A percentile compares a stretch with the other conserved stretches of the same genome.
Conservation (phyloP, 2,329 filamentous ascomycete species). For the Beauveria scarabaeidicola region DNA sequence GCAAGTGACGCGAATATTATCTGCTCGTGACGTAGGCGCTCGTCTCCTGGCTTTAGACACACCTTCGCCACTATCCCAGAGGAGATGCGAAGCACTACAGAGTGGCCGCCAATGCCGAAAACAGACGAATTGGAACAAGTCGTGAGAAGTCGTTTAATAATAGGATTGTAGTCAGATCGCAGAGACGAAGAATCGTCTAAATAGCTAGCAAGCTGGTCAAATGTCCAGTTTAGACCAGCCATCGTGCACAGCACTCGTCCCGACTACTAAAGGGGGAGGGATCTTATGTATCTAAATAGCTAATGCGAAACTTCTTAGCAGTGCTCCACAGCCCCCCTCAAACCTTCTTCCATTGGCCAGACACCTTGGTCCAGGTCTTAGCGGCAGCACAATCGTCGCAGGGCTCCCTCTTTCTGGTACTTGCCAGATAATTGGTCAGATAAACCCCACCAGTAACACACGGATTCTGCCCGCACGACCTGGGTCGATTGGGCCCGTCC, state of each 20-base stretch:
- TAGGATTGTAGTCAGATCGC: conserved; percentile 10
- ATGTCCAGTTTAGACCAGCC: conserved; percentile 2
- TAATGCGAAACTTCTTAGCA: no score
- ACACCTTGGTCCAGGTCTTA: no score
- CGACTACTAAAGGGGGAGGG: not conserved
- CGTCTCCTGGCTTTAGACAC: conserved; percentile 13
- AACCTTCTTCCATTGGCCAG: no score
- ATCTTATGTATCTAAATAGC: not conserved
- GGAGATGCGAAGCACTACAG: conserved; percentile 14
- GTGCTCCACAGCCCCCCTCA: no score
- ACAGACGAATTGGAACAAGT: conserved; percentile 12
- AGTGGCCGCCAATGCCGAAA: conserved; percentile 14
- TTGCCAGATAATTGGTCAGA: no score
- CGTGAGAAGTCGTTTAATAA: conserved; percentile 11
- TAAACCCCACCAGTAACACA: no score
- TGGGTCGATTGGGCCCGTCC: no score
- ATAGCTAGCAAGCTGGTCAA: not conserved
- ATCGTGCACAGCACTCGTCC: not conserved
- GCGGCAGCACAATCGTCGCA: no score
- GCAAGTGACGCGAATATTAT: conserved; percentile 13
- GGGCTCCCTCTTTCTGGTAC: no score
- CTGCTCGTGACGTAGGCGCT: conserved; percentile 13
- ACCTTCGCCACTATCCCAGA: conserved; percentile 15
- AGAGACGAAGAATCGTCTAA: not conserved
- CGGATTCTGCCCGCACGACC: no score